Conservation (phyloP, 2,329 filamentous ascomycete species). For the Verticillium zaregamsianum region DNA sequence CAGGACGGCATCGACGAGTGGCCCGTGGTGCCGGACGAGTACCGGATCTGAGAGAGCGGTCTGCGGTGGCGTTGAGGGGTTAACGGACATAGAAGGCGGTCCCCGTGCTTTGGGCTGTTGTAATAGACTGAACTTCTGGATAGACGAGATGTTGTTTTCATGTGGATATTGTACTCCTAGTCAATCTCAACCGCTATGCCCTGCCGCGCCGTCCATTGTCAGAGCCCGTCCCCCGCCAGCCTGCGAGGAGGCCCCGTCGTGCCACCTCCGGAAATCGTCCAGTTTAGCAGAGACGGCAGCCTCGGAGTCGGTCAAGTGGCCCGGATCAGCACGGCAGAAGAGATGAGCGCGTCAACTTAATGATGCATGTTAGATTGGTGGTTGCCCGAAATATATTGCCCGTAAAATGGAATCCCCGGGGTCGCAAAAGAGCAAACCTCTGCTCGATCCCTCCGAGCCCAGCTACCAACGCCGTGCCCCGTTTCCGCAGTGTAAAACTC, state of each 20-base stretch:
- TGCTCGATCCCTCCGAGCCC: not conserved
- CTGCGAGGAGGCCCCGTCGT: no score
- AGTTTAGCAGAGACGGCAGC: no score
- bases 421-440: not conserved
- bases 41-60: slow-evolving; percentile 11
- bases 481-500: not conserved
- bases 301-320: no score
- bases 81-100: no score
- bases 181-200: no score
- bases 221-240: no score
- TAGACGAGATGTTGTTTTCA: not conserved
- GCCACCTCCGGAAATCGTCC: no score
- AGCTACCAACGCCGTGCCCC: not conserved
- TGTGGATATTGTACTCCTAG: not conserved
- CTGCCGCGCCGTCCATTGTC: no score
- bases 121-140: no score
- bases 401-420: not conserved
- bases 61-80: not conserved
- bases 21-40: slow-evolving; percentile 36
- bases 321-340: no score
- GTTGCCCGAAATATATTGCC: not conserved
- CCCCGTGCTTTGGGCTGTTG: no score
- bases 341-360: no score
- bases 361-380: not conserved
- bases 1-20: slow-evolving; percentile 41